Evolutionary conservation across 1,284 basidiomycete genomes (phyloP).

Genomic region (Crucibulum cyathiforme): DNA sequence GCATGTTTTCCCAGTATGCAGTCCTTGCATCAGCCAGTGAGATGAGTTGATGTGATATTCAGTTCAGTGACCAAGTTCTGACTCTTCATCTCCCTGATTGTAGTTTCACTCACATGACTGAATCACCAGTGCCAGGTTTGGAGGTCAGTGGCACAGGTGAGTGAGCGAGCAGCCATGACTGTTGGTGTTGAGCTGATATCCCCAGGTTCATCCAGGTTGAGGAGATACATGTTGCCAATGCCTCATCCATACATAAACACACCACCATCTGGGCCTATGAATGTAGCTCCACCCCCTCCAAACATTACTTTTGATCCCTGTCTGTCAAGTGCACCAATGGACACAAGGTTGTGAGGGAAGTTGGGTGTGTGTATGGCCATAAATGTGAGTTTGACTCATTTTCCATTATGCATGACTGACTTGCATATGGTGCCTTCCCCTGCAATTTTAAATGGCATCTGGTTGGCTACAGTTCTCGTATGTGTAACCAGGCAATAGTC

Average conservation of each 20-base stretch:
- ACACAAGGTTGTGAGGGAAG: slow-evolving; percentile 21
- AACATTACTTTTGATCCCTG: slow-evolving; percentile 7
- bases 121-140: slow-evolving; percentile 24
- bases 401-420: not conserved
- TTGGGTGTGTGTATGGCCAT: slow-evolving; percentile 13
- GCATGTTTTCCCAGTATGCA: slow-evolving; percentile 28
- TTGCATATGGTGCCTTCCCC: not conserved
- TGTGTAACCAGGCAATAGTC: not conserved
- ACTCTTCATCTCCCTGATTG: slow-evolving; percentile 8
- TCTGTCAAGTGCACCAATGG: slow-evolving; percentile 10
- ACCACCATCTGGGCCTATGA: not conserved
- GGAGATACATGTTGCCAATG: no score
- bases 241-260: not conserved
- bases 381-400: not conserved
- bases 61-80: slow-evolving; percentile 22
- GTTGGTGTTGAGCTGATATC: not conserved
- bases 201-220: not conserved
- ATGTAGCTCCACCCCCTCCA: not conserved
- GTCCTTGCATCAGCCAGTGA: slow-evolving; percentile 16
- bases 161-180: slow-evolving; percentile 7
- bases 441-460: not conserved
- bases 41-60: slow-evolving; percentile 1
- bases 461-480: not conserved
- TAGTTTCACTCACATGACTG: slow-evolving; percentile 12
- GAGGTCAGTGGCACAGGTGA: slow-evolving; percentile 14